These are phyloP conservation scores for Cudoniella acicularis DNA, from an alignment of 495 filamentous ascomycete genomes.

Conservation along the genomic window DNA sequence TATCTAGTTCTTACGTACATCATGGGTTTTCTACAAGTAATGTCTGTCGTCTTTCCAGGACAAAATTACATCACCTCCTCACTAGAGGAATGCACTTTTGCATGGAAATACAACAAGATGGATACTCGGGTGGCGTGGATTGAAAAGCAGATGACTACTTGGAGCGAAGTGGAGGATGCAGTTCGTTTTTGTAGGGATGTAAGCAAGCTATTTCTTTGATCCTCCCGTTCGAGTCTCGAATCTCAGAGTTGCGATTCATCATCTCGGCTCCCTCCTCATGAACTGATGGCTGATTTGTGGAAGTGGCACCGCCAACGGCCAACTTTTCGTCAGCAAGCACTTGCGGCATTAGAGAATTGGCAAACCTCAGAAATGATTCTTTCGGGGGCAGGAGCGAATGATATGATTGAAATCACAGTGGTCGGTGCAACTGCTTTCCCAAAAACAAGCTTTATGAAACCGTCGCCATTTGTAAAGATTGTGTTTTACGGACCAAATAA, in stretches of 20 bases:
- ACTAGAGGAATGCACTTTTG: neutral
- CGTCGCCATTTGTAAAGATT: neutral
- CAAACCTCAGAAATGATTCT: slow-evolving; percentile 8
- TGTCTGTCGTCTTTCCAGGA: slow-evolving; percentile 4
- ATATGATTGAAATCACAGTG: slow-evolving; percentile 1
- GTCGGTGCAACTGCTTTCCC: neutral
- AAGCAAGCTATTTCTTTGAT: too few species aligned
- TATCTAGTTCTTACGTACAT: slow-evolving; percentile 7
- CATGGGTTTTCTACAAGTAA: slow-evolving; percentile 3
- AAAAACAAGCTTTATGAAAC: slow-evolving; percentile 1
- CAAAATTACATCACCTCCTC: slow-evolving; percentile 2
- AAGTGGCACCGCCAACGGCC: neutral
- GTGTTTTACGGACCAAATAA: slow-evolving; percentile 4
- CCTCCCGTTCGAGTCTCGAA: too few species aligned
- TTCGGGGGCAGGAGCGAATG: neutral
- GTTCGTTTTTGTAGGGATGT: slow-evolving; percentile 8
- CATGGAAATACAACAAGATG: slow-evolving; percentile 10
- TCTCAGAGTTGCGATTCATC: too few species aligned
- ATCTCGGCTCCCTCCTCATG: too few species aligned
- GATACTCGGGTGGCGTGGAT: slow-evolving; percentile 6
- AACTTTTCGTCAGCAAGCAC: neutral
- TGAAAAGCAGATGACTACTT: slow-evolving; percentile 8
- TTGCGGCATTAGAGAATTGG: slow-evolving; percentile 8
- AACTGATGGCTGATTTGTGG: too few species aligned
- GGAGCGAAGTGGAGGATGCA: slow-evolving; percentile 5